Evolutionary conservation across 2,329 filamentous ascomycete species (phyloP), one percentile per base, ranked within the genome.

Genomic region (Clonostachys chloroleuca): DNA sequence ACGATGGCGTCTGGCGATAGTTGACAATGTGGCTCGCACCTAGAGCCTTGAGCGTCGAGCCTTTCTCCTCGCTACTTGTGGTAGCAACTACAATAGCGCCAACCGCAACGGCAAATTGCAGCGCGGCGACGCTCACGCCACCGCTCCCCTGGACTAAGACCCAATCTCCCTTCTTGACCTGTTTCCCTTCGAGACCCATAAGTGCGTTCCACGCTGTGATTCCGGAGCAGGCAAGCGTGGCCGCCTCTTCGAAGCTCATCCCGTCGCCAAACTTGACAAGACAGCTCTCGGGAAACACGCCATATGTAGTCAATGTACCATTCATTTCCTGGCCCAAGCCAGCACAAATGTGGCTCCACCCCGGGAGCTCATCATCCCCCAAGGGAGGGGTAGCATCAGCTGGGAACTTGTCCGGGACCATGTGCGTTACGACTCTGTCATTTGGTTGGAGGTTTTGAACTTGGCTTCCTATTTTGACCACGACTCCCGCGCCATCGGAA

Each of bases 21-120:
- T 87, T 86, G 59, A 87, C 71, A 3, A 77, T 65, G 41, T 79
- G 68, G 46, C 74, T 69, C 1, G 80, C 83, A 4, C 84, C 83
- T 7, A 85, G 68, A 18, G 70, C 60, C 51, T 70, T 74, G 16
- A 84, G 69, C 33, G 67, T 68, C 43, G 74, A 59, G 0, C 73
- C 73, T 59, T 85, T 85, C 7, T 67, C 64, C 9, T 77, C 69
- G 1, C 74, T 77, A 0, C 76, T 81, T 0, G 78, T 83, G 0
- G 81, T 85, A 1, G 83, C 71, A 37, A 86, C 78, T 2, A 83
- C 74, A 2, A 52, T 72, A 9, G 76, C 74, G 4, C 77, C 78
- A 2, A 68, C 68, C 1, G 77, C 75, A 42, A 69, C 65, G 8
- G 77, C 75, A 37, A 72, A 41, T 40, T 69, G 65, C 8, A 71